These are phyloP conservation scores for Trametes sp. DNA, from an alignment of 1,284 basidiomycete genomes.

Conservation along the genomic window DNA sequence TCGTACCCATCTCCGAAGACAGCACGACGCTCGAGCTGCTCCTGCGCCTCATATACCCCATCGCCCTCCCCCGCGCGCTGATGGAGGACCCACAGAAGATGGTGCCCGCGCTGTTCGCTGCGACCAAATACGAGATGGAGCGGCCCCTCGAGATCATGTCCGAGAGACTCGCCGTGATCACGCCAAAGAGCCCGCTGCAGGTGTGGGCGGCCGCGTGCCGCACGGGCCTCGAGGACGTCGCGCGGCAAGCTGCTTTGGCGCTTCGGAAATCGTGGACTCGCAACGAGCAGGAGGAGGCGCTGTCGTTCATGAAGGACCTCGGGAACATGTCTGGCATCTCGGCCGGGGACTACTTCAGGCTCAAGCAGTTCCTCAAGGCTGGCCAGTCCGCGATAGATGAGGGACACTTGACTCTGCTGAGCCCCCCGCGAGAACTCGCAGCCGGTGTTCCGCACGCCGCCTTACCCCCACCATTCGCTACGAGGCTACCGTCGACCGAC, in stretches of 20 bases:
- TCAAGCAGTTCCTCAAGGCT: conserved; percentile 14
- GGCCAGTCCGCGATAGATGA: neutral
- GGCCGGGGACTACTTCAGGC: conserved; percentile 23
- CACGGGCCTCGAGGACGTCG: conserved; percentile 22
- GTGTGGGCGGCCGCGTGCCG: conserved; percentile 30
- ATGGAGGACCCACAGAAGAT: conserved; percentile 1
- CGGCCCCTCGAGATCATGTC: conserved; percentile 15
- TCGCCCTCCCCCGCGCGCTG: conserved; percentile 16
- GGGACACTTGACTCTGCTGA: neutral
- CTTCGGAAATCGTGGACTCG: neutral
- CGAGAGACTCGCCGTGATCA: conserved; percentile 16
- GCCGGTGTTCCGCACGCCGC: no score
- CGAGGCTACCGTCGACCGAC: neutral
- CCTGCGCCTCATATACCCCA: conserved; percentile 33
- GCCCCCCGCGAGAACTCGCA: neutral
- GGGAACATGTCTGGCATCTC: conserved; percentile 20
- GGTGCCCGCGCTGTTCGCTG: conserved; percentile 22
- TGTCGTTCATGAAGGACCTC: neutral
- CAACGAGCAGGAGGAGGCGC: neutral
- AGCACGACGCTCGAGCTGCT: conserved; percentile 23
- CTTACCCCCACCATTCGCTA: neutral
- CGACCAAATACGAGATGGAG: conserved; percentile 33
- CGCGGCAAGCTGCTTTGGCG: conserved; percentile 12
- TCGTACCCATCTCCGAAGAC: conserved; percentile 23
- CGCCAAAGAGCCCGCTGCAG: conserved; percentile 12